A percentile compares a stretch with the other conserved stretches of the same genome.
Evolutionary conservation across 345 rosid genomes (phyloP).

Genomic region (Arabidopsis thaliana): DNA sequence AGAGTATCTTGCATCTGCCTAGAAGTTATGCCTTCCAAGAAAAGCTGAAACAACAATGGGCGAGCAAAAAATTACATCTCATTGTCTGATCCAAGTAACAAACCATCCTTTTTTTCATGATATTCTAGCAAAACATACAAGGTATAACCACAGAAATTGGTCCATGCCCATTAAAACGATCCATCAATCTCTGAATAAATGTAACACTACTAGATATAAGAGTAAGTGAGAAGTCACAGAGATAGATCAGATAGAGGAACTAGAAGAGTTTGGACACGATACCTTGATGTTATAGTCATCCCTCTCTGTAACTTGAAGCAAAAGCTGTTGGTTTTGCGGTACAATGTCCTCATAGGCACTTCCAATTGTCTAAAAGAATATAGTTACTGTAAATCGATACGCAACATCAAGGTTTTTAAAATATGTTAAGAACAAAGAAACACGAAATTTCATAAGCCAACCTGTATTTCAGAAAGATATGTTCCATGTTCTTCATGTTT

Average conservation of each 20-base stretch:
- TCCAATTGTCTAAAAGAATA: constrained; percentile 81
- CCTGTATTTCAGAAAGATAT: constrained; percentile 94
- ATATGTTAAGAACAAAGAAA: constrained; percentile 24
- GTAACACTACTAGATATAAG: constrained; percentile 1
- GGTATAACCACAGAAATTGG: constrained; percentile 4
- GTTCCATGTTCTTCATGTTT: constrained; percentile 92
- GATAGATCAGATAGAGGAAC: constrained; percentile 11
- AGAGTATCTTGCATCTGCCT: constrained; percentile 75
- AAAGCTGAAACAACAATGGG: constrained; percentile 63
- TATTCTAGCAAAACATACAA: neutral
- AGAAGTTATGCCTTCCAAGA: constrained; percentile 77
- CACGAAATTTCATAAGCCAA: constrained; percentile 41
- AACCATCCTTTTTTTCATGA: constrained; percentile 11
- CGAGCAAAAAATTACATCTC: constrained; percentile 35
- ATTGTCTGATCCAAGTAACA: constrained; percentile 19
- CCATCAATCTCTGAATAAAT: constrained; percentile 12
- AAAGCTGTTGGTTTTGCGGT: constrained; percentile 89
- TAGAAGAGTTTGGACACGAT: constrained; percentile 27
- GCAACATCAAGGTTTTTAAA: constrained; percentile 31
- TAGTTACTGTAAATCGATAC: constrained; percentile 43
- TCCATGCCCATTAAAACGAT: neutral
- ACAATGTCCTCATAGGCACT: constrained; percentile 95
- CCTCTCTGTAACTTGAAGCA: constrained; percentile 94
- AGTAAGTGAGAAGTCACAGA: neutral
- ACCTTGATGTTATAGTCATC: constrained; percentile 99